phyloP scores from a whole-genome alignment of 2,329 filamentous ascomycete genomes.

The Herpotrichia juniperi region DNA sequence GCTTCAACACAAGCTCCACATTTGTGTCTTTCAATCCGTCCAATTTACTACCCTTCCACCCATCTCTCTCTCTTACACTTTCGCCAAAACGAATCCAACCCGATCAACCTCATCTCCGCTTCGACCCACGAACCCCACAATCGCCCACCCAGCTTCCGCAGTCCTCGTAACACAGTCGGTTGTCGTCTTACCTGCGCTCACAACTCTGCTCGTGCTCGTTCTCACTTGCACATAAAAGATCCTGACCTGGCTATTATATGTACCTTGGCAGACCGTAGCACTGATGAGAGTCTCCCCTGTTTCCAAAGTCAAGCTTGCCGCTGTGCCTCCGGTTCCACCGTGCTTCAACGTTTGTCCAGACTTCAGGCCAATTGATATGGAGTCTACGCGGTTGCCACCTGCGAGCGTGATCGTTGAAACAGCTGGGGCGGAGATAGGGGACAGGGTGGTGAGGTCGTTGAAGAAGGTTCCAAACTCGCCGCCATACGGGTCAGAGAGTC shows the following conservation, averaged over 20 bases:
- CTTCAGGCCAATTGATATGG: slow-evolving; percentile 54
- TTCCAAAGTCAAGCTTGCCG: slow-evolving; percentile 51
- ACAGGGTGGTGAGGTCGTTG: slow-evolving; percentile 57
- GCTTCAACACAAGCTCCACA: too few species aligned
- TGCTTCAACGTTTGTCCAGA: slow-evolving; percentile 59
- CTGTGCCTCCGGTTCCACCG: slow-evolving; percentile 60
- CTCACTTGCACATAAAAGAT: slow-evolving; percentile 63
- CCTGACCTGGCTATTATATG: slow-evolving; percentile 54
- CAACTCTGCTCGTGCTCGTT: slow-evolving; percentile 56
- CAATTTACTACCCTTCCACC: neutral
- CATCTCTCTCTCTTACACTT: slow-evolving; percentile 9
- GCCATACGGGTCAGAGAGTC: slow-evolving; percentile 56
- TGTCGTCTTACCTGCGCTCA: slow-evolving; percentile 55
- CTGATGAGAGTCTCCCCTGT: slow-evolving; percentile 56
- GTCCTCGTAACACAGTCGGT: slow-evolving; percentile 54
- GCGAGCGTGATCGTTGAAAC: slow-evolving; percentile 52
- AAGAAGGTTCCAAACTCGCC: slow-evolving; percentile 61
- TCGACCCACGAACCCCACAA: slow-evolving; percentile 61
- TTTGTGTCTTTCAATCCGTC: too few species aligned
- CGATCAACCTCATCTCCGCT: slow-evolving; percentile 63
- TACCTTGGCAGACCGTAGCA: slow-evolving; percentile 58
- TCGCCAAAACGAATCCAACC: slow-evolving; percentile 49
- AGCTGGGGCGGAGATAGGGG: slow-evolving; percentile 39
- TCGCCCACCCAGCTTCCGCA: slow-evolving; percentile 58
- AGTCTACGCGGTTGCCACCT: slow-evolving; percentile 58